Evolutionary conservation across 176 grass and related monocot species (phyloP).

Genomic region (Triticum aestivum): DNA sequence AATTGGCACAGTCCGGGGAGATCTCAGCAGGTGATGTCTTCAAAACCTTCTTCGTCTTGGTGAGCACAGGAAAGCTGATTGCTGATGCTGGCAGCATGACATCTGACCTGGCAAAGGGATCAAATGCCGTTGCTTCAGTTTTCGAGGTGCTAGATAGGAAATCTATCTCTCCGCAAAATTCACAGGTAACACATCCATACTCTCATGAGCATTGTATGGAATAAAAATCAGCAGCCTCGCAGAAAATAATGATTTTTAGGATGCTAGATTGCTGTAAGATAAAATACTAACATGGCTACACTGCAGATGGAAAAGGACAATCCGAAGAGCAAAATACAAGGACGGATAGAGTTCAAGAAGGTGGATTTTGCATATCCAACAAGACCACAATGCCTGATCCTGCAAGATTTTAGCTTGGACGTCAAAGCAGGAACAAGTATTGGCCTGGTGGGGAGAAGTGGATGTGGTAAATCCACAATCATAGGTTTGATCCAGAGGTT

Average conservation of each 20-base stretch:
- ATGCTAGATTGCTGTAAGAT: slow-evolving; percentile 10
- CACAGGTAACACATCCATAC: slow-evolving; percentile 44
- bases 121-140: slow-evolving; percentile 88
- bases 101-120: slow-evolving; percentile 91
- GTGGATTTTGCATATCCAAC: slow-evolving; percentile 95
- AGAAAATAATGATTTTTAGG: slow-evolving; percentile 11
- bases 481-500: slow-evolving; percentile 95
- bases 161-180: slow-evolving; percentile 63
- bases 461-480: slow-evolving; percentile 95
- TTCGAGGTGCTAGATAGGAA: slow-evolving; percentile 97
- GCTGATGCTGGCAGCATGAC: slow-evolving; percentile 99
- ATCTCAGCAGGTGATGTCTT: slow-evolving; percentile 91
- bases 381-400: slow-evolving; percentile 77
- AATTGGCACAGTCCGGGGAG: slow-evolving; percentile 72
- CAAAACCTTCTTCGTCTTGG: slow-evolving; percentile 98
- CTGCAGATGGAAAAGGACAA: slow-evolving; percentile 62
- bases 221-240: neutral
- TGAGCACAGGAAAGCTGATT: slow-evolving; percentile 96
- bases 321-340: slow-evolving; percentile 69
- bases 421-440: slow-evolving; percentile 91
- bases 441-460: slow-evolving; percentile 87
- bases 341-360: slow-evolving; percentile 82
- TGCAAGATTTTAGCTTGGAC: slow-evolving; percentile 88
- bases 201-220: neutral
- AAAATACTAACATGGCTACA: slow-evolving; percentile 22